A percentile compares a stretch with the other conserved stretches of the same genome.
phyloP scores from a whole-genome alignment of 805 yeast species.

The Myxozyma udenii region DNA sequence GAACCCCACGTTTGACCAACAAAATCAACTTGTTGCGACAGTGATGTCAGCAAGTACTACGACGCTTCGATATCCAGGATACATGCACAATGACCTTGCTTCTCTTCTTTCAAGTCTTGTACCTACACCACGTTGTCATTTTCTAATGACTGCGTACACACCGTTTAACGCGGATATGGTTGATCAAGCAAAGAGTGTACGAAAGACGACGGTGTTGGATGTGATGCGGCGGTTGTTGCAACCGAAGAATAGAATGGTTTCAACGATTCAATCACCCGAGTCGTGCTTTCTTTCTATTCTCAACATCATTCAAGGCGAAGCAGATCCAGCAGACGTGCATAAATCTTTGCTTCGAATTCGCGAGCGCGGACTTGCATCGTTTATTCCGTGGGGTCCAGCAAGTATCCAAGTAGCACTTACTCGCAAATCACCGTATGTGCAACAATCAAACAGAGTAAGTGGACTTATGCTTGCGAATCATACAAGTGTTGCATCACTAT shows the following conservation, averaged over 20 bases:
- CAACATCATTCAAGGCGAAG: constrained; percentile 64
- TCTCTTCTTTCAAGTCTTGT: constrained; percentile 77
- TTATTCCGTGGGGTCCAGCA: constrained; percentile 83
- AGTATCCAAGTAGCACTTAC: constrained; percentile 77
- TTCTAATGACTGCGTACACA: constrained; percentile 66
- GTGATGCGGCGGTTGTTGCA: constrained; percentile 78
- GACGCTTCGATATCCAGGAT: constrained; percentile 85
- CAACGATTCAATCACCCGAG: constrained; percentile 44
- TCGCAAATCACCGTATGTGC: constrained; percentile 59
- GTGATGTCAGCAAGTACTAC: constrained; percentile 82
- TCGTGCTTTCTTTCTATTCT: constrained; percentile 65
- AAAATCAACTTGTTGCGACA: constrained; percentile 81
- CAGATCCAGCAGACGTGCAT: constrained; percentile 66
- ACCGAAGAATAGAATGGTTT: constrained; percentile 71
- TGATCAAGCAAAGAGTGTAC: constrained; percentile 54
- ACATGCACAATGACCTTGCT: constrained; percentile 81
- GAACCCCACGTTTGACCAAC: constrained; percentile 67
- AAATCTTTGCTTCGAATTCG: constrained; percentile 43
- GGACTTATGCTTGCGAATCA: constrained; percentile 85
- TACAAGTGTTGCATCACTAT: constrained; percentile 61
- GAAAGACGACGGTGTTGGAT: constrained; percentile 78
- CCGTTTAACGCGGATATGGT: constrained; percentile 74
- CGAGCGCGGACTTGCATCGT: constrained; percentile 50
- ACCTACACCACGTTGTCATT: constrained; percentile 82
- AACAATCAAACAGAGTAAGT: constrained; percentile 51